Evolutionary conservation across 352 stramenopile genomes (phyloP).

Genomic region (Pythium insidiosum): DNA sequence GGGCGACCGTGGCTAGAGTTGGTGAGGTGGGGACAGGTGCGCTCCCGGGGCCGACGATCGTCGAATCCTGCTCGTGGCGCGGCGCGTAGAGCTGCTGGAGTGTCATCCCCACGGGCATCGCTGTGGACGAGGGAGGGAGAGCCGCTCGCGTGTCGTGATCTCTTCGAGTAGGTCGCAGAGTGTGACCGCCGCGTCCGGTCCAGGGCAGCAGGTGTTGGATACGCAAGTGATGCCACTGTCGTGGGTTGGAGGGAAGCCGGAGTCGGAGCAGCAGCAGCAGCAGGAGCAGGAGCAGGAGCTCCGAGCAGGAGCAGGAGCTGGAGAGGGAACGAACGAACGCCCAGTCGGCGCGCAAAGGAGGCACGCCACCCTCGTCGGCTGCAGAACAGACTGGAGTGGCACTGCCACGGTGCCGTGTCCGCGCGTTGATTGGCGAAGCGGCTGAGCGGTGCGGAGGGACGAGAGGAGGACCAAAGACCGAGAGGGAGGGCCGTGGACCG

Average conservation of each 20-base stretch:
- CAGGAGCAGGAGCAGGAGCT: background rate
- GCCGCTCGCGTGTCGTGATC: too few relatives aligned
- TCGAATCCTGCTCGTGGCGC: slow-evolving; percentile 17
- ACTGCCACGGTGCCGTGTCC: background rate
- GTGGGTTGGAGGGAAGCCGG: background rate
- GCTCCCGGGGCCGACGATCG: too few relatives aligned
- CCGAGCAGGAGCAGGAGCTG: background rate
- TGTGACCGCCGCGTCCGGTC: background rate
- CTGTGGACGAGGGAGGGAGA: background rate
- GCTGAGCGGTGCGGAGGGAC: background rate
- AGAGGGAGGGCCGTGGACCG: background rate
- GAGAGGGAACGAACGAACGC: background rate
- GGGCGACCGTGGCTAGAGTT: background rate
- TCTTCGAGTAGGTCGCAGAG: background rate
- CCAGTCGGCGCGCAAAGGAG: background rate
- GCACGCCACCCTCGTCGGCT: background rate
- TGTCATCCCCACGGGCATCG: slow-evolving; percentile 44
- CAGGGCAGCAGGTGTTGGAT: background rate
- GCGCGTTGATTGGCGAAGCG: background rate
- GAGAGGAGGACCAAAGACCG: background rate
- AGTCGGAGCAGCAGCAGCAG: background rate
- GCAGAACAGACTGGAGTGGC: background rate
- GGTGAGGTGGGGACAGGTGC: too few relatives aligned
- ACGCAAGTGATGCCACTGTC: background rate
- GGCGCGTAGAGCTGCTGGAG: slow-evolving; percentile 66